phyloP scores from a whole-genome alignment of 2,329 filamentous ascomycete genomes.

The Arthrobotrys sphaeroides region DNA sequence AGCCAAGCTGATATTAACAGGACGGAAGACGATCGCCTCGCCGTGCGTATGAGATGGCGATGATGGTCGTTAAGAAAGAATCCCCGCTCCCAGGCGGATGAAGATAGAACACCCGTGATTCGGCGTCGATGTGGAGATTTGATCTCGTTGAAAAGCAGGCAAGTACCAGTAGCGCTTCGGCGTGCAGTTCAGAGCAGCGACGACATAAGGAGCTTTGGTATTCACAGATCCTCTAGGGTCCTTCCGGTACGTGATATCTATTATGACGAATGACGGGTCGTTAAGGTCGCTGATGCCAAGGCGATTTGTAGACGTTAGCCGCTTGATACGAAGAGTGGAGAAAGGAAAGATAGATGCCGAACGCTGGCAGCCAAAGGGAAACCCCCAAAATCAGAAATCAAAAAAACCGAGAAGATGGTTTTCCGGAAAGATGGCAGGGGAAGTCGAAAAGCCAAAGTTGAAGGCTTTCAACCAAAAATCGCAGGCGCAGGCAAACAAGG shows the following conservation, averaged over 20 bases:
- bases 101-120: slow-evolving; percentile 33
- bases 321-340: neutral
- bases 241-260: slow-evolving; percentile 1
- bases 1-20: neutral
- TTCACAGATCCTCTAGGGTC: neutral
- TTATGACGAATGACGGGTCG: neutral
- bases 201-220: slow-evolving; percentile 17
- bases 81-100: slow-evolving; percentile 32
- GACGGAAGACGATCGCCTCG: neutral
- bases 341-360: neutral
- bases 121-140: slow-evolving; percentile 42
- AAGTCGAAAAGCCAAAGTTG: slow-evolving; percentile 9
- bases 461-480: slow-evolving; percentile 5
- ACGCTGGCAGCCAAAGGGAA: neutral
- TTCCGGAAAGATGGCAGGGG: neutral
- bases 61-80: slow-evolving; percentile 1
- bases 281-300: slow-evolving; percentile 7
- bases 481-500: slow-evolving; percentile 21
- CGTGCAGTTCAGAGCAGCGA: slow-evolving; percentile 18
- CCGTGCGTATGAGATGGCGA: neutral
- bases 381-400: neutral
- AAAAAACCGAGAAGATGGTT: too few species aligned
- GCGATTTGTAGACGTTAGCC: slow-evolving; percentile 3
- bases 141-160: neutral
- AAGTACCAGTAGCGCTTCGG: slow-evolving; percentile 5